A percentile compares a stretch with the other conserved stretches of the same genome.
These are phyloP conservation scores for Plasmopara halstedii DNA, from an alignment of 352 stramenopile species.

Conservation along the genomic window DNA sequence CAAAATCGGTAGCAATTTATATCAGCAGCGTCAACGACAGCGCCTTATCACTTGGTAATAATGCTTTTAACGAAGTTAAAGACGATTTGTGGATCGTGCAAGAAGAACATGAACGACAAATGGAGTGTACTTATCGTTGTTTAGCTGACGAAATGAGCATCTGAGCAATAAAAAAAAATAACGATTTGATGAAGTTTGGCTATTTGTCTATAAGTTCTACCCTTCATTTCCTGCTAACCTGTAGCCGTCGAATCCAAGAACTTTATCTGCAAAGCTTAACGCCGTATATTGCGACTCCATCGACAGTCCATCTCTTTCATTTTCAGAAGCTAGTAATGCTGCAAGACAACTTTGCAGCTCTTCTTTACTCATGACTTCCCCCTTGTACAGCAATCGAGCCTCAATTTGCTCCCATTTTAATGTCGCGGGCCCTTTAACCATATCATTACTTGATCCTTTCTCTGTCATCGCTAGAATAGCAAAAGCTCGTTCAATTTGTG, in stretches of 20 bases:
- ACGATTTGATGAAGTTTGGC: background rate
- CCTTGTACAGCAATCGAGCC: conserved; percentile 49
- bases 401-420: conserved; percentile 66
- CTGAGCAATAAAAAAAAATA: conserved; percentile 2
- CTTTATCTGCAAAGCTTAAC: conserved; percentile 69
- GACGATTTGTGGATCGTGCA: conserved; percentile 15
- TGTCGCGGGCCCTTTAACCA: conserved; percentile 7
- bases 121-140: conserved; percentile 13
- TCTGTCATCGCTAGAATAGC: conserved; percentile 25
- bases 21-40: conserved; percentile 1
- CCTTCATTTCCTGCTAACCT: conserved; percentile 16
- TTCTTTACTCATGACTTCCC: conserved; percentile 73
- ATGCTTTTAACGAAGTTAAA: background rate
- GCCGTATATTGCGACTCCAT: conserved; percentile 54
- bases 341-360: conserved; percentile 77
- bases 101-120: conserved; percentile 14
- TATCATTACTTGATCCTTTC: background rate
- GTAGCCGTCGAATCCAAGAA: conserved; percentile 87
- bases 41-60: background rate
- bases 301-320: conserved; percentile 7
- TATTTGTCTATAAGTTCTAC: background rate
- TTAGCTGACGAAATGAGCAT: conserved; percentile 10
- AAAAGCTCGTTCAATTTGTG: conserved; percentile 75
- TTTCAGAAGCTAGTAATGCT: conserved; percentile 49
- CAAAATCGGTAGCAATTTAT: conserved; percentile 7